Conservation (phyloP, 495 filamentous ascomycete species). For the Thermothielavioides terrestris region DNA sequence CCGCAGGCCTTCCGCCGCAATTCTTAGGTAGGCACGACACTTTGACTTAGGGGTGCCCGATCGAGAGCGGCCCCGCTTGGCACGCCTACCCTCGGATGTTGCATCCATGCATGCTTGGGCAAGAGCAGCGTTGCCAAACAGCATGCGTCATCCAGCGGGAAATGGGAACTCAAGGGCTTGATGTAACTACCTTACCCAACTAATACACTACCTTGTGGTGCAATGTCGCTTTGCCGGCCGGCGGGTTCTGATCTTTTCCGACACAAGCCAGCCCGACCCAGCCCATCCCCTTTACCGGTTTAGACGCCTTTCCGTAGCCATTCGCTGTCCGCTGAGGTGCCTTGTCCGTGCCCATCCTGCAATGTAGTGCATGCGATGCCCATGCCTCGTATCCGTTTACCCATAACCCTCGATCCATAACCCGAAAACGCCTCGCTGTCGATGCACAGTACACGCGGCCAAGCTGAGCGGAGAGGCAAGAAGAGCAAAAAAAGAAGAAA, state of each 20-base stretch:
- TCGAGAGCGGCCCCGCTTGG: too few relatives aligned
- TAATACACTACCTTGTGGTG: too few relatives aligned
- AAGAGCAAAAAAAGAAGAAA: neutral
- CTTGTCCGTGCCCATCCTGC: constrained; percentile 1
- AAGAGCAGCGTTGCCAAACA: neutral
- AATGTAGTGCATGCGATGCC: neutral
- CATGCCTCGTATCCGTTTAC: neutral
- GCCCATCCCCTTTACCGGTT: neutral
- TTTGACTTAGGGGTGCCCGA: too few relatives aligned
- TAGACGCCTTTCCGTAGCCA: neutral
- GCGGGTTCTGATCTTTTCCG: neutral
- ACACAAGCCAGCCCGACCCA: neutral
- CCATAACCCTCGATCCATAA: neutral
- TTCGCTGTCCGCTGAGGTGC: neutral
- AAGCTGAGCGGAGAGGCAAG: neutral
- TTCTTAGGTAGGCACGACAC: too few relatives aligned
- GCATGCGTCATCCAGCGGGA: neutral
- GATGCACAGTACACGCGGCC: too few relatives aligned
- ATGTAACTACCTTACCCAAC: too few relatives aligned
- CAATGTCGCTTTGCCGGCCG: too few relatives aligned
- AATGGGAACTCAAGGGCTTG: too few relatives aligned
- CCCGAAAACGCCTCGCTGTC: constrained; percentile 4
- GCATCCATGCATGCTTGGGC: too few relatives aligned
- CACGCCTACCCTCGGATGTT: too few relatives aligned
- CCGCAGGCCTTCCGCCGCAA: too few relatives aligned